Conservation (phyloP, 2,329 filamentous ascomycete genomes). For the Fusarium devonianum region DNA sequence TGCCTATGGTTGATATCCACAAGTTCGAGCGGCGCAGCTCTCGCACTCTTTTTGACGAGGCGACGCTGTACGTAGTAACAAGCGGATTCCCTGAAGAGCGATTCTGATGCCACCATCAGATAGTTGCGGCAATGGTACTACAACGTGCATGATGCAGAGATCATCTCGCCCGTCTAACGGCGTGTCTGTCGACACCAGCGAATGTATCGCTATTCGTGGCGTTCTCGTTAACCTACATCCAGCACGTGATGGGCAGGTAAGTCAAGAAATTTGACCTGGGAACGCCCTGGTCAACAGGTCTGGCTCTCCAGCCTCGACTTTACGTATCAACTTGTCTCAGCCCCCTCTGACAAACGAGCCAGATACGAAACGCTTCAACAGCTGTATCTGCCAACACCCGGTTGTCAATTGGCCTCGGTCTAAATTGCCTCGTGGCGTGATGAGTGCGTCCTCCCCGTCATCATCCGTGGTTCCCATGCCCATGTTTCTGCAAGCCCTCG, state of each 20-base stretch:
- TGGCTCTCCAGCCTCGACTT: conserved; percentile 5
- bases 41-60: no score
- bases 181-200: no score
- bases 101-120: no score
- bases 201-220: conserved; percentile 2
- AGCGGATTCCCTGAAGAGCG: no score
- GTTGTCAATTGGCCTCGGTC: conserved; percentile 8
- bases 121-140: no score
- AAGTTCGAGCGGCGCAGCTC: no score
- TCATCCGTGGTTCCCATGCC: conserved; percentile 34
- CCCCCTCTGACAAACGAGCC: conserved; percentile 11
- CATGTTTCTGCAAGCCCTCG: conserved; percentile 32
- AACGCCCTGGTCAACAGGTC: conserved; percentile 5
- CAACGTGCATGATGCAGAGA: no score
- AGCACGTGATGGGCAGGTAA: conserved; percentile 18
- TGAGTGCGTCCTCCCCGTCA: conserved; percentile 32
- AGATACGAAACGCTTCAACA: conserved; percentile 22
- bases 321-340: conserved; percentile 20
- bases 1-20: no score
- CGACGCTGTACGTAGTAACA: no score
- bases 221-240: conserved; percentile 7
- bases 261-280: background rate
- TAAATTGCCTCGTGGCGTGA: conserved; percentile 30
- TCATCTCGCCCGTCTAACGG: no score
- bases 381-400: conserved; percentile 12